Base-by-base conservation (phyloP, 768 basidiomycete species). In the Obba rivulosa region DNA sequence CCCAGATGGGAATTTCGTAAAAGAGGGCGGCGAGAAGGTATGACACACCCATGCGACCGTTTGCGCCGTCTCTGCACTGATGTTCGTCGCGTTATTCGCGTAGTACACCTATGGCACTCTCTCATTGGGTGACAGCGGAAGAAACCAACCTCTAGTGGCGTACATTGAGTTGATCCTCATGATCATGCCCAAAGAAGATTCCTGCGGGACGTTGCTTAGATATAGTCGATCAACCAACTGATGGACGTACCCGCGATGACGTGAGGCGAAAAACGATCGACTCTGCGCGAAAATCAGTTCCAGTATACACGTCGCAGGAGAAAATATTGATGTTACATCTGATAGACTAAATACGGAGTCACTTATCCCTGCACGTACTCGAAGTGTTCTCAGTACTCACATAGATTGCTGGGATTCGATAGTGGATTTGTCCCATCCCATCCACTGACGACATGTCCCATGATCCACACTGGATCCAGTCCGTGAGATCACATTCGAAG, bases 151-250 rank as follows among this genome's bases (percentile, higher is more conserved):
- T 37, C 18, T 8, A 35, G 16, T 34, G 43, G 40, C 34, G 24
- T 50, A 83, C 83, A 24, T 77, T 80, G 35, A 86, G 54, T 64
- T 85, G 76, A 62, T 88, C 86, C 60, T 87, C 83, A 48, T 88
- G 85, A 0, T 81, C 79, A 57, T 89, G 87, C 5, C 87, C 87
- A 59, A 73, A 89, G 70, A 88, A 87, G n/a, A 87, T 78, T 54
- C 78, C 84, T 81, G 46, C 34, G 43, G 59, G 53, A 21, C 36
- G 37, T 43, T 35, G 22, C 42, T 41, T 41, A 37, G 25, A 55
- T 25, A 36, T 4, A 22, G 8, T 5, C 20, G n/a, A 48, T 36
- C 16, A 16, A 11, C 24, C 8, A 22, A 38, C 45, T 42, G 28
- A 43, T 42, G n/a, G 37, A 72, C 82, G 37, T 45, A 85, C 82